Evolutionary conservation across 1,139 yeast genomes (phyloP).

Genomic region (Suzukiozyma palmioleophila): DNA sequence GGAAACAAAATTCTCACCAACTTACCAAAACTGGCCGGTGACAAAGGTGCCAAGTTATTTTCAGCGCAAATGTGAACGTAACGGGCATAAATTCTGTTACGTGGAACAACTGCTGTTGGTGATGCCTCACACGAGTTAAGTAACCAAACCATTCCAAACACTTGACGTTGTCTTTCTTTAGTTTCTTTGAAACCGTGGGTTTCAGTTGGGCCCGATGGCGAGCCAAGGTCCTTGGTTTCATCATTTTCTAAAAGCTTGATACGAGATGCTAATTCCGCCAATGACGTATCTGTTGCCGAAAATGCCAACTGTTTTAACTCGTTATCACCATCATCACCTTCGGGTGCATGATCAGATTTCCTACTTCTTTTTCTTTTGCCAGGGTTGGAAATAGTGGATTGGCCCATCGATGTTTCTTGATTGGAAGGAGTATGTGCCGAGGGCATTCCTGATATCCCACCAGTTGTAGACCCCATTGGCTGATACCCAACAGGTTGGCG

Average conservation of each 20-base stretch:
- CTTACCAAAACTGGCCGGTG: slow-evolving; percentile 88
- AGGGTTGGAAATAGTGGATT: not conserved
- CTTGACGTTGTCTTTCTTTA: slow-evolving; percentile 66
- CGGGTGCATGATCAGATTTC: slow-evolving; percentile 31
- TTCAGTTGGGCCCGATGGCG: slow-evolving; percentile 4
- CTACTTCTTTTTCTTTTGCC: slow-evolving; percentile 24
- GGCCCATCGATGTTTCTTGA: slow-evolving; percentile 1
- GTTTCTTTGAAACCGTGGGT: slow-evolving; percentile 13
- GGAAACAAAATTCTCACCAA: slow-evolving; percentile 74
- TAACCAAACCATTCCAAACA: slow-evolving; percentile 81
- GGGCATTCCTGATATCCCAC: not conserved
- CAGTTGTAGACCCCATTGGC: not conserved
- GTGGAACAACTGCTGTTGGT: slow-evolving; percentile 72
- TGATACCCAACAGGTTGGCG: not conserved
- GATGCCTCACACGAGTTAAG: slow-evolving; percentile 62
- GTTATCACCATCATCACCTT: slow-evolving; percentile 35
- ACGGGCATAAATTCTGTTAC: slow-evolving; percentile 77
- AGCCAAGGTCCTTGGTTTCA: slow-evolving; percentile 13
- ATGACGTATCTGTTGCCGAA: slow-evolving; percentile 36
- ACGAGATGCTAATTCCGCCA: slow-evolving; percentile 47
- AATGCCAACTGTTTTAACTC: slow-evolving; percentile 50
- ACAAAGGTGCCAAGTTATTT: slow-evolving; percentile 61
- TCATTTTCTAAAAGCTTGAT: slow-evolving; percentile 46
- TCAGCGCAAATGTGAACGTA: slow-evolving; percentile 74
- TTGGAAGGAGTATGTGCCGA: slow-evolving; percentile 3